Evolutionary conservation across 495 filamentous ascomycete species (phyloP), one percentile per base, ranked within the genome.

Genomic region (Penicillium roqueforti): DNA sequence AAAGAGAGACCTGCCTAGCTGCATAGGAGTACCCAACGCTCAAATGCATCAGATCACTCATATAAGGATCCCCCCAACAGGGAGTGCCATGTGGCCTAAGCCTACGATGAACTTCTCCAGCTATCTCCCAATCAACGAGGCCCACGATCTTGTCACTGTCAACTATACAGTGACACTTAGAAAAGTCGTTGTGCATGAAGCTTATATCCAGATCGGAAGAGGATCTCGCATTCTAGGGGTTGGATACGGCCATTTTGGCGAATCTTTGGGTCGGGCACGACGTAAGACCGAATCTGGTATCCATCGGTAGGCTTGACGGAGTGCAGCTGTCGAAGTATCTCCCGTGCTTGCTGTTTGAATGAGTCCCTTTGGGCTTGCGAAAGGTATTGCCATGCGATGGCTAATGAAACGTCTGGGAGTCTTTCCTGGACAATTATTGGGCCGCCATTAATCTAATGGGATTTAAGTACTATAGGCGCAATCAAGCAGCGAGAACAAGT

Each of bases 41-140:
- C n/a, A n/a, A n/a, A n/a, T n/a, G n/a, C n/a, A n/a, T n/a, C n/a
- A n/a, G n/a, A n/a, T n/a, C n/a, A n/a, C n/a, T n/a, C n/a, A n/a
- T n/a, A n/a, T n/a, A n/a, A n/a, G n/a, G n/a, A n/a, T n/a, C n/a
- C n/a, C n/a, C n/a, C n/a, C n/a, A n/a, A n/a, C n/a, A n/a, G n/a
- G 31, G 8, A 34, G 3, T 32, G 3, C n/a, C 31, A n/a, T n/a
- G 31, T 5, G 4, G 31, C 6, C 31, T 34, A n/a, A 6, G 5
- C 11, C 4, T 34, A n/a, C 52, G 56, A 51, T 75, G 72, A 13
- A 77, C 59, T 47, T 71, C 55, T 3, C 75, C 73, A 47, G 74
- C 75, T 62, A 73, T 76, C 59, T 75, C 76, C 74, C 70, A 76
- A 47, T 75, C 72, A 55, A 74, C 59, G 45, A 80, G 59, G 16